A percentile compares a stretch with the other conserved stretches of the same genome.
These are phyloP conservation scores for Diaporthe amygdali DNA, from an alignment of 2,329 filamentous ascomycete species.

Conservation along the genomic window DNA sequence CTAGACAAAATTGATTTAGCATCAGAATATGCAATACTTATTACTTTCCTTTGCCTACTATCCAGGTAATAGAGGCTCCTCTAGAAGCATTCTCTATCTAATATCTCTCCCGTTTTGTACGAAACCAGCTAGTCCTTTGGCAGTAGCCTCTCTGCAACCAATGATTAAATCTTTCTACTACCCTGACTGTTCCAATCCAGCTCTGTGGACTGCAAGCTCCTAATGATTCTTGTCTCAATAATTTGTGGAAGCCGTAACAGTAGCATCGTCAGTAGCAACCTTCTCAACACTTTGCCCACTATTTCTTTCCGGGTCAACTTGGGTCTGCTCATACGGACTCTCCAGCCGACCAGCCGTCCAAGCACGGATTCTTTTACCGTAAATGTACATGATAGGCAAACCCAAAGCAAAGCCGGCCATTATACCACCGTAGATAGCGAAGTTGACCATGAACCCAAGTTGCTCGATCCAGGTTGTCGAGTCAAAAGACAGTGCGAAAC, in stretches of 20 bases:
- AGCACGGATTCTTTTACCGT: constrained; percentile 26
- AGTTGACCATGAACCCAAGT: constrained; percentile 24
- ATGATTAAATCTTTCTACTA: background rate
- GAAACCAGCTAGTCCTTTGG: background rate
- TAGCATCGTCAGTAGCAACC: background rate
- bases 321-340: background rate
- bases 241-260: no score
- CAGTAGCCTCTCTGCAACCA: no score
- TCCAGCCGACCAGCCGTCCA: constrained; percentile 23
- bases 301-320: background rate
- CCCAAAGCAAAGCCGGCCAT: constrained; percentile 22
- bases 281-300: background rate
- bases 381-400: constrained; percentile 27
- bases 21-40: no score
- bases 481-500: constrained; percentile 28
- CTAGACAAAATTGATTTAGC: no score
- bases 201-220: background rate
- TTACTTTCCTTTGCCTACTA: no score
- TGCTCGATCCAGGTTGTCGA: constrained; percentile 29
- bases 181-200: background rate
- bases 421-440: constrained; percentile 26
- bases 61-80: no score
- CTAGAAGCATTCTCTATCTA: no score
- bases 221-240: background rate
- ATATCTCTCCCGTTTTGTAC: background rate